Percentiles rank a stretch among this genome's conserved stretches.
phyloP scores from a whole-genome alignment of 148 eudicot genomes.

The Vaccinium vitisidaea region DNA sequence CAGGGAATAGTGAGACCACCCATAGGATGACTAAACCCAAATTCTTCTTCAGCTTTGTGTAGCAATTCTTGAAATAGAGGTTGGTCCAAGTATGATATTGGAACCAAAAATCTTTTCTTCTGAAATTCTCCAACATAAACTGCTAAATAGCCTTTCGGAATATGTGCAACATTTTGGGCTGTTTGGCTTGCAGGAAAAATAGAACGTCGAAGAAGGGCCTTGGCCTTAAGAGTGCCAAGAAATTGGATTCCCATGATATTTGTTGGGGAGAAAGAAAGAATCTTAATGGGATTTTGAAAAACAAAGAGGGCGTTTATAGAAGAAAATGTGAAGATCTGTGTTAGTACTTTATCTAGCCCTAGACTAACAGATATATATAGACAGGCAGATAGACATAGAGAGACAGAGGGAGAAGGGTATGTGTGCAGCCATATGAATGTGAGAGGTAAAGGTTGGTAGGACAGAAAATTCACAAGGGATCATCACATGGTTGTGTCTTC shows the following conservation, averaged over 20 bases:
- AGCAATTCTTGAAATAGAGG: conserved; percentile 29
- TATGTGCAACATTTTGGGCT: neutral
- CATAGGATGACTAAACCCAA: conserved; percentile 38
- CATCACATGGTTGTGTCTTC: neutral
- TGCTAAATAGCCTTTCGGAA: conserved; percentile 34
- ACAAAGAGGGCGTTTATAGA: neutral
- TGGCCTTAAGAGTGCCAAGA: neutral
- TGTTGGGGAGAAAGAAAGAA: neutral
- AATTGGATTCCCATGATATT: conserved; percentile 12
- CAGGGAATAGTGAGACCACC: conserved; percentile 41
- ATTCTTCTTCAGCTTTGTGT: conserved; percentile 33
- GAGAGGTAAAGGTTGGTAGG: neutral
- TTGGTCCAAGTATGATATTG: conserved; percentile 22
- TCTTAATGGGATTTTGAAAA: neutral
- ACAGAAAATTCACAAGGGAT: neutral
- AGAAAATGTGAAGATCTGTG: neutral
- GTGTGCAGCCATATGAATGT: neutral
- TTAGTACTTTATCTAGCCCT: neutral
- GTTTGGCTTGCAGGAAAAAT: conserved; percentile 16
- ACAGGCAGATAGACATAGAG: neutral
- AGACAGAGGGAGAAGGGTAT: neutral
- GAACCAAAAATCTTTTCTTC: conserved; percentile 16
- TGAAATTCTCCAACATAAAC: conserved; percentile 28
- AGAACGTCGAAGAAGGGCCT: neutral
- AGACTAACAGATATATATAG: neutral